Evolutionary conservation across 345 rosid genomes (phyloP).

Genomic region (Citrus sinensis): DNA sequence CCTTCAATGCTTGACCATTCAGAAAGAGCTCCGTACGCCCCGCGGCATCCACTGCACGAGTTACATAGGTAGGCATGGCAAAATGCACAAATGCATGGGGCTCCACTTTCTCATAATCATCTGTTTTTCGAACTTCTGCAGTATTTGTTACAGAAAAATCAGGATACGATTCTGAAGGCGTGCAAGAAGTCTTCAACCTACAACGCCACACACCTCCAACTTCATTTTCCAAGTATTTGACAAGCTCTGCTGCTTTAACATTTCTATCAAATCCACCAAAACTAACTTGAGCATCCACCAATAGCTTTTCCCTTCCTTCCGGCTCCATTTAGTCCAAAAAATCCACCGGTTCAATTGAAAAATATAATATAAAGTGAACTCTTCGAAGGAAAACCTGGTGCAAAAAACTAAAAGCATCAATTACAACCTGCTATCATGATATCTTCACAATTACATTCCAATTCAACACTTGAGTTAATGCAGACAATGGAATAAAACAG

Average conservation of each 20-base stretch:
- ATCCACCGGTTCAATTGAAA: not conserved
- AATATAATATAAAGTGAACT: not conserved
- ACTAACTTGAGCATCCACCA: constrained; percentile 70
- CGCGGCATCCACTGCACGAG: constrained; percentile 24
- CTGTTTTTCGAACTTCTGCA: constrained; percentile 22
- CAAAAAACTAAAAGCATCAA: not conserved
- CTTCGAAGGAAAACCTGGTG: not conserved
- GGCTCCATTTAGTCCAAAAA: constrained; percentile 31
- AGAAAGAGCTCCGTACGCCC: constrained; percentile 43
- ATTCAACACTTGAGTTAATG: not conserved
- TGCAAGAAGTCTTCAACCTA: constrained; percentile 83
- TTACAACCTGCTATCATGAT: not conserved
- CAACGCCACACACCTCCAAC: constrained; percentile 73
- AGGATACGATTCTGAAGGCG: constrained; percentile 80
- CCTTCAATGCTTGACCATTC: constrained; percentile 44
- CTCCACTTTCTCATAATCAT: constrained; percentile 53
- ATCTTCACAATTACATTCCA: not conserved
- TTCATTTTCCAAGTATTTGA: constrained; percentile 49
- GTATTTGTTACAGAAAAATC: constrained; percentile 39
- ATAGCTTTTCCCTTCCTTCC: constrained; percentile 32
- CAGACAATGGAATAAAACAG: not conserved
- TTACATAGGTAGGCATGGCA: constrained; percentile 41
- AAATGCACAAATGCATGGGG: constrained; percentile 95
- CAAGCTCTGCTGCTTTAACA: constrained; percentile 57
- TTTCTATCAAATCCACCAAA: constrained; percentile 64